Percentiles rank a stretch among this genome's conserved stretches.
These are phyloP conservation scores for Vachellia pachyceras DNA, from an alignment of 306 rosid genomes.

Conservation along the genomic window DNA sequence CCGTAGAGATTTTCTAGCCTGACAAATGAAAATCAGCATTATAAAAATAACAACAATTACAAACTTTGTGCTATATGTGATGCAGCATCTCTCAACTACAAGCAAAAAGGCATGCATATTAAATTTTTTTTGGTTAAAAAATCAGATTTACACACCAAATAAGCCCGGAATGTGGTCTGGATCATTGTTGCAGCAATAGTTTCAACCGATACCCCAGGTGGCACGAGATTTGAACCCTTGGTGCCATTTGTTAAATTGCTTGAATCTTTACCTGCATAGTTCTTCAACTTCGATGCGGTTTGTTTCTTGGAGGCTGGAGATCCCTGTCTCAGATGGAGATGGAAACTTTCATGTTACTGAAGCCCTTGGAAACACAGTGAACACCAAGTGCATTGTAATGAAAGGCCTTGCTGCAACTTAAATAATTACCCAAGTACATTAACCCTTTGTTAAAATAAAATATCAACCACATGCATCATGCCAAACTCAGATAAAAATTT, in stretches of 20 bases:
- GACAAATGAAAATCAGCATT: slow-evolving; percentile 34
- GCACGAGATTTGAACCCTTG: slow-evolving; percentile 47
- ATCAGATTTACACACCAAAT: slow-evolving; percentile 54
- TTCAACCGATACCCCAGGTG: slow-evolving; percentile 59
- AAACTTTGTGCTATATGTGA: not conserved
- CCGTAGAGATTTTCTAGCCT: slow-evolving; percentile 86
- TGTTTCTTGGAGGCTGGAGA: slow-evolving; percentile 50
- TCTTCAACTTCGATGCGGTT: slow-evolving; percentile 50
- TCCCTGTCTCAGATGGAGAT: slow-evolving; percentile 53
- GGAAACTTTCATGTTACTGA: slow-evolving; percentile 33
- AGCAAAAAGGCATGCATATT: slow-evolving; percentile 21
- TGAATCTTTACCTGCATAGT: slow-evolving; percentile 44
- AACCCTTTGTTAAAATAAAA: not conserved
- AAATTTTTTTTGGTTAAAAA: no score
- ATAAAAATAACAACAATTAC: slow-evolving; percentile 15
- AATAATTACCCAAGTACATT: slow-evolving; percentile 1
- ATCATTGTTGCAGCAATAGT: slow-evolving; percentile 81
- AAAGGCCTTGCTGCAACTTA: slow-evolving; percentile 14
- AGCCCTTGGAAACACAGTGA: slow-evolving; percentile 10
- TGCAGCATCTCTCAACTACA: slow-evolving; percentile 11
- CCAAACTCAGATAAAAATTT: slow-evolving; percentile 9
- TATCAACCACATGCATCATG: slow-evolving; percentile 1
- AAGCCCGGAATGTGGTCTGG: slow-evolving; percentile 90
- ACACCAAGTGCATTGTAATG: slow-evolving; percentile 32
- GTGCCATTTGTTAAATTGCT: slow-evolving; percentile 45